phyloP scores from a whole-genome alignment of 2,329 filamentous ascomycete genomes.

The Colletotrichum coccodes region DNA sequence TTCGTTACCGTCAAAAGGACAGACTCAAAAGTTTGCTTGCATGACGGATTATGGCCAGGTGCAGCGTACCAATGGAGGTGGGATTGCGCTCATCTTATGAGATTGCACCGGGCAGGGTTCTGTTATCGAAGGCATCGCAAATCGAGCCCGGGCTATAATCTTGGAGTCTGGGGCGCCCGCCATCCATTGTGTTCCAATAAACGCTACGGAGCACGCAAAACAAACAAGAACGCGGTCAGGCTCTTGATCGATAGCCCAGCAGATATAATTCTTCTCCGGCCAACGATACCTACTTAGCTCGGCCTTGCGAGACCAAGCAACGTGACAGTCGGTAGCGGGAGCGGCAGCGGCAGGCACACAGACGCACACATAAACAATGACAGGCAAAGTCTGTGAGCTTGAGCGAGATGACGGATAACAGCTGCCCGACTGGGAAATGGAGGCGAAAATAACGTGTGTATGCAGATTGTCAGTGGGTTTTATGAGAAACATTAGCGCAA shows the following conservation, averaged over 20 bases:
- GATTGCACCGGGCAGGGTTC: constrained; percentile 26
- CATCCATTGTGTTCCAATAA: neutral
- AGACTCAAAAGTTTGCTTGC: neutral
- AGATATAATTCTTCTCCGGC: neutral
- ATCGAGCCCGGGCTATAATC: neutral
- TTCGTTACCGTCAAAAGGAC: neutral
- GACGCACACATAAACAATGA: neutral
- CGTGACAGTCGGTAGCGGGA: neutral
- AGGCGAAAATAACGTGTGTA: constrained; percentile 18
- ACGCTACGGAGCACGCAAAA: constrained; percentile 1
- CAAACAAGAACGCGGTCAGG: neutral
- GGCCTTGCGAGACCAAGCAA: neutral
- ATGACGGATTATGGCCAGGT: constrained; percentile 4
- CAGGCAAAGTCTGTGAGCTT: neutral
- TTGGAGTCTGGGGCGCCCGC: neutral
- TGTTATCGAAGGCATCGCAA: constrained; percentile 7
- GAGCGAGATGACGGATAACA: constrained; percentile 1
- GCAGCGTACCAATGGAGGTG: constrained; percentile 22
- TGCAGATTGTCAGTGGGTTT: constrained; percentile 11
- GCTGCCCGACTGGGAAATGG: constrained; percentile 20
- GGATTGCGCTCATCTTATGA: constrained; percentile 27
- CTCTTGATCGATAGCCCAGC: neutral
- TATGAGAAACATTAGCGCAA: constrained; percentile 15
- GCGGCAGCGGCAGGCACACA: neutral
- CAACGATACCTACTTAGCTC: neutral